These are phyloP conservation scores for Atalantia buxifolia DNA, from an alignment of 345 rosid genomes.

Conservation along the genomic window DNA sequence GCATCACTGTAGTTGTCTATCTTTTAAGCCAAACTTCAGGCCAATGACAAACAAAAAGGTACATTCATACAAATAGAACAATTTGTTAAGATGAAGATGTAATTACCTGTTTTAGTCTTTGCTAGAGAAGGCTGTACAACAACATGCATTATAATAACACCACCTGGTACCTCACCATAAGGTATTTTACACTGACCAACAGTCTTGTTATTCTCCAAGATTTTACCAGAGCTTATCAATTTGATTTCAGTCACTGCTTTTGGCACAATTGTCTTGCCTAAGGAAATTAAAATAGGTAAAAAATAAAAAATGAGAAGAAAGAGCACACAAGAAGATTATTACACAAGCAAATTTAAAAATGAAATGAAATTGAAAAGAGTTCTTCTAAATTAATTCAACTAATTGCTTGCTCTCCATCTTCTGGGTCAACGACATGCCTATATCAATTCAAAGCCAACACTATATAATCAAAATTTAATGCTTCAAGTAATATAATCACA, in stretches of 20 bases:
- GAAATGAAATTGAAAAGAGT: neutral
- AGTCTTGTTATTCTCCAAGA: conserved; percentile 77
- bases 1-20: neutral
- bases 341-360: neutral
- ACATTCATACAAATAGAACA: neutral
- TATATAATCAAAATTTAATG: neutral
- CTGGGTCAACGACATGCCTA: neutral
- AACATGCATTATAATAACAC: conserved; percentile 71
- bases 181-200: conserved; percentile 86
- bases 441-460: neutral
- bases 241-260: conserved; percentile 80
- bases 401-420: neutral
- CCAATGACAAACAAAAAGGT: neutral
- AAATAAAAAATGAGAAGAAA: neutral
- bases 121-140: conserved; percentile 82
- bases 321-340: neutral
- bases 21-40: neutral
- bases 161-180: conserved; percentile 63
- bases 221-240: conserved; percentile 82
- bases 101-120: conserved; percentile 63
- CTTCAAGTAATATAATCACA: neutral
- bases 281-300: neutral
- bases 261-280: conserved; percentile 75
- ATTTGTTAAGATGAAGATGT: neutral
- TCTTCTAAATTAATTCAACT: neutral